phyloP scores from a whole-genome alignment of 2,329 filamentous ascomycete genomes.

The Xylariaceae sp. region DNA sequence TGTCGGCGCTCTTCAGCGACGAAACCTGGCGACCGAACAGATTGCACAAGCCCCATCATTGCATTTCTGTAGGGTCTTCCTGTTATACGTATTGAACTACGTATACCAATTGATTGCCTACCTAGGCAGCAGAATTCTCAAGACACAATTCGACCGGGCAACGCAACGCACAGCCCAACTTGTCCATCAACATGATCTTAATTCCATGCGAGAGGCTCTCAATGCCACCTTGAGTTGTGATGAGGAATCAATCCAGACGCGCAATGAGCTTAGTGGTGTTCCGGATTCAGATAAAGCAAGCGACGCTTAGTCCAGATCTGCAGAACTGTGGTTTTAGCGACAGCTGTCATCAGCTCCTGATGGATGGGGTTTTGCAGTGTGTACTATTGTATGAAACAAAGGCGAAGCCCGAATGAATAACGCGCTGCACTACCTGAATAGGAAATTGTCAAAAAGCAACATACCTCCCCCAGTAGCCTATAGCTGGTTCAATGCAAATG shows the following conservation, averaged over 20 bases:
- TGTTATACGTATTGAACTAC: too few relatives aligned
- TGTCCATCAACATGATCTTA: too few relatives aligned
- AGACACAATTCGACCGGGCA: conserved; percentile 2
- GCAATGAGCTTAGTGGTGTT: conserved; percentile 5
- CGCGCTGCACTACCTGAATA: neutral
- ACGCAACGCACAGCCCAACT: neutral
- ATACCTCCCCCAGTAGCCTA: neutral
- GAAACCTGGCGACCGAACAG: too few relatives aligned
- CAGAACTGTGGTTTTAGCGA: conserved; percentile 16
- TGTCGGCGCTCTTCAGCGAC: too few relatives aligned
- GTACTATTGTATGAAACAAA: conserved; percentile 11
- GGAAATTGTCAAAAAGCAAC: conserved; percentile 5
- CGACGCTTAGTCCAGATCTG: conserved; percentile 16
- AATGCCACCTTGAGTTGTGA: conserved; percentile 12
- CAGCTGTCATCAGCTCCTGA: conserved; percentile 4
- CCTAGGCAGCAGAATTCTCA: conserved; percentile 22
- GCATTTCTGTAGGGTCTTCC: too few relatives aligned
- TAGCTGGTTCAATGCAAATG: neutral
- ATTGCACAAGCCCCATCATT: too few relatives aligned
- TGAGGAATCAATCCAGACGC: conserved; percentile 4
- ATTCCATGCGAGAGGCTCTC: conserved; percentile 6
- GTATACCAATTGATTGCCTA: too few relatives aligned
- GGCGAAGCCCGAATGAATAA: conserved; percentile 10
- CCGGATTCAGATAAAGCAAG: conserved; percentile 24
- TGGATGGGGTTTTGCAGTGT: neutral